Evolutionary conservation across 129 eudicot genomes (phyloP).

Genomic region (Scalesia atractyloides): DNA sequence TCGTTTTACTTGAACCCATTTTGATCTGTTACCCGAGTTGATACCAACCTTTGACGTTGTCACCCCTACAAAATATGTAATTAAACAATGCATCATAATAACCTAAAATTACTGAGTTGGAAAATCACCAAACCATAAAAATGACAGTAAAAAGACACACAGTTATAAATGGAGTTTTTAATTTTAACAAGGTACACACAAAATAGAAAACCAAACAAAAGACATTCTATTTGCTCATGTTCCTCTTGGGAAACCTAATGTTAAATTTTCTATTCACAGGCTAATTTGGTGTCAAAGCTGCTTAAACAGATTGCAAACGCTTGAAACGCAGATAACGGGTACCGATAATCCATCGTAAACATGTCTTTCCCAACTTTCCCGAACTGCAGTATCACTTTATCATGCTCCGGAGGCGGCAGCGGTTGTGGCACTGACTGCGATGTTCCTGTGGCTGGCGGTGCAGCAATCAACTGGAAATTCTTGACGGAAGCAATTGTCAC

Average conservation of each 20-base stretch:
- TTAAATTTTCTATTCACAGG: conserved; percentile 63
- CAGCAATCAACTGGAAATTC: conserved; percentile 79
- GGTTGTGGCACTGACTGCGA: conserved; percentile 43
- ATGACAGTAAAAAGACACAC: conserved; percentile 25
- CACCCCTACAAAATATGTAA: background rate
- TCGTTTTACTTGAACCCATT: background rate
- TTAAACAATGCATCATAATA: background rate
- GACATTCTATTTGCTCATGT: conserved; percentile 23
- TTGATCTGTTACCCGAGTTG: background rate
- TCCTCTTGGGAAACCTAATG: conserved; percentile 29
- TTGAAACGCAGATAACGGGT: conserved; percentile 80
- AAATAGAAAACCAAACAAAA: conserved; percentile 27
- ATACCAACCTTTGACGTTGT: background rate
- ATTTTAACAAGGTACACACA: conserved; percentile 38
- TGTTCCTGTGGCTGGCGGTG: conserved; percentile 38
- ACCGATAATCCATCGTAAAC: conserved; percentile 78
- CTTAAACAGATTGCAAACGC: conserved; percentile 84
- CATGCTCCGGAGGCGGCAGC: conserved; percentile 55
- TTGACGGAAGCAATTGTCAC: conserved; percentile 92
- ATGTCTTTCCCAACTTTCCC: conserved; percentile 78
- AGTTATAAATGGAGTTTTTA: conserved; percentile 27
- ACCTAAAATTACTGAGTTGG: conserved; percentile 4
- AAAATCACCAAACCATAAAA: background rate
- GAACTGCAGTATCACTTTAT: conserved; percentile 66
- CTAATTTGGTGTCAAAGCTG: conserved; percentile 88